These are phyloP conservation scores for Styphnolobium japonicum DNA, from an alignment of 306 rosid genomes.

Conservation along the genomic window DNA sequence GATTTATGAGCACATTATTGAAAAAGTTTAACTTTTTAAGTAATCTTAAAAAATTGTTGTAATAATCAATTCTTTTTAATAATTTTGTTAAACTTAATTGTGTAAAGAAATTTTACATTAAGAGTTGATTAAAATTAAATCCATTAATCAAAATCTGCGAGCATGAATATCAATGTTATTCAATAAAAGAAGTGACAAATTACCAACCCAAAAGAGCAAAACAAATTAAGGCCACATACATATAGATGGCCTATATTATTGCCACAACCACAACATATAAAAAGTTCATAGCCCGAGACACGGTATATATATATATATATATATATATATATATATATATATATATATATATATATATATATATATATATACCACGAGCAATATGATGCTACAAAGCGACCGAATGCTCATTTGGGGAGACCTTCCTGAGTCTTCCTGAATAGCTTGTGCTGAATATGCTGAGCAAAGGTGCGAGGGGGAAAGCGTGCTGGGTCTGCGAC, in stretches of 20 bases:
- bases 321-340: background rate
- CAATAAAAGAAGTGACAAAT: background rate
- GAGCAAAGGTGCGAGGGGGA: constrained; percentile 81
- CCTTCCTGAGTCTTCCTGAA: constrained; percentile 48
- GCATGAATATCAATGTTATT: background rate
- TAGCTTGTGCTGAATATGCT: constrained; percentile 78
- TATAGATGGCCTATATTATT: background rate
- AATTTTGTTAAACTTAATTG: no score
- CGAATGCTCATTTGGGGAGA: background rate
- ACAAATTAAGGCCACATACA: background rate
- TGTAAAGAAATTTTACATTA: no score
- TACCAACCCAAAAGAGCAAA: background rate
- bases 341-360: background rate
- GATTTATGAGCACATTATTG: no score
- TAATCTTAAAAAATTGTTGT: no score
- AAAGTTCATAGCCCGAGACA: background rate
- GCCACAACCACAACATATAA: background rate
- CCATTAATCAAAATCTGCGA: background rate
- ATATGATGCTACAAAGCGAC: background rate
- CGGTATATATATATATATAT: background rate
- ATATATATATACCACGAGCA: no score
- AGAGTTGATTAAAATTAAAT: no score
- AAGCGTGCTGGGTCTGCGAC: constrained; percentile 49
- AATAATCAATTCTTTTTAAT: no score
- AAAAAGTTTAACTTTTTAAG: no score